Conservation (phyloP, 768 basidiomycete species). For the Collybiopsis confluens region DNA sequence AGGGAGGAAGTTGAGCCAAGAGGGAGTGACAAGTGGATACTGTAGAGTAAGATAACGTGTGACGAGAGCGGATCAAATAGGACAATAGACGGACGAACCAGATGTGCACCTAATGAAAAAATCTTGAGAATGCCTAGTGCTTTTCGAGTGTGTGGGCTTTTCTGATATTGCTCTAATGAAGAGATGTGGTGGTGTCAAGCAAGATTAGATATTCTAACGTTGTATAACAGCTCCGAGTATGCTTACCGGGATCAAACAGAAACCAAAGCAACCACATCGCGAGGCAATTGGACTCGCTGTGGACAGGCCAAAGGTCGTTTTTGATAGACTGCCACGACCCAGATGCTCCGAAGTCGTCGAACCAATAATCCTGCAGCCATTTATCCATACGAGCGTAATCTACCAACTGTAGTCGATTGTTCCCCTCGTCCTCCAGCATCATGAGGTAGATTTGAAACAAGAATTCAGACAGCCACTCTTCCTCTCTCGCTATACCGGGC, state of each 20-base stretch:
- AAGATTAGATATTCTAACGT: too few relatives aligned
- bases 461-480: conserved; percentile 32
- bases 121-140: conserved; percentile 51
- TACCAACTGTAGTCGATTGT: conserved; percentile 64
- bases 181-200: too few relatives aligned
- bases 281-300: conserved; percentile 48
- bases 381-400: conserved; percentile 57
- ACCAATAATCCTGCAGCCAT: conserved; percentile 70
- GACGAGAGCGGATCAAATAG: not conserved
- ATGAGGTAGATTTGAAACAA: conserved; percentile 71
- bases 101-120: conserved; percentile 65
- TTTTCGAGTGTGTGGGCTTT: conserved; percentile 35
- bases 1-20: conserved; percentile 60
- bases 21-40: conserved; percentile 56
- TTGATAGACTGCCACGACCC: conserved; percentile 35
- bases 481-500: conserved; percentile 20
- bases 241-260: conserved; percentile 55
- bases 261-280: conserved; percentile 84
- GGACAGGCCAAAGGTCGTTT: conserved; percentile 53
- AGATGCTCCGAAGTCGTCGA: conserved; percentile 56
- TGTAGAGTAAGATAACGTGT: conserved; percentile 24
- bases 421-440: conserved; percentile 79
- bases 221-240: too few relatives aligned
- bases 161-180: conserved; percentile 51
- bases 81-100: conserved; percentile 31